These are phyloP conservation scores for Auriculariales sp. DNA, from an alignment of 768 basidiomycete genomes.

Conservation along the genomic window DNA sequence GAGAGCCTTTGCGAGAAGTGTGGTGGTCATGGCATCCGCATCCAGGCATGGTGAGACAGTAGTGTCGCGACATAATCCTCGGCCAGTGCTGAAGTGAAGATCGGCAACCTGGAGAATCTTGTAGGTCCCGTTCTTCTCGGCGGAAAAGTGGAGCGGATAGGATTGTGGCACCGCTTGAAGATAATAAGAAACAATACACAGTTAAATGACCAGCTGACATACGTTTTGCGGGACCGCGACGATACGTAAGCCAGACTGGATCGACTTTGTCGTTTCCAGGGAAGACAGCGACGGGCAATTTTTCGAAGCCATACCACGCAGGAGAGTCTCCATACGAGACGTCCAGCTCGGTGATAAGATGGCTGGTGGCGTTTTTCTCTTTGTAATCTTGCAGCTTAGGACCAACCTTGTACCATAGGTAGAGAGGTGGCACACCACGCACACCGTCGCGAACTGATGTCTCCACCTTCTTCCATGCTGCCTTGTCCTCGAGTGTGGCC, in stretches of 20 bases:
- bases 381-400: constrained; percentile 42
- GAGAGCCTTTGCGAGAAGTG: constrained; percentile 54
- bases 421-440: constrained; percentile 37
- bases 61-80: constrained; percentile 67
- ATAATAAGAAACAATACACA: neutral
- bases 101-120: constrained; percentile 87
- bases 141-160: constrained; percentile 69
- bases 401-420: constrained; percentile 65
- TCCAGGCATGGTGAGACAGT: constrained; percentile 31
- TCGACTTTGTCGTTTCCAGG: constrained; percentile 25
- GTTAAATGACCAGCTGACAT: constrained; percentile 14
- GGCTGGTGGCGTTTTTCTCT: constrained; percentile 30
- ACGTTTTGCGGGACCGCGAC: constrained; percentile 59
- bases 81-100: constrained; percentile 77
- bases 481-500: constrained; percentile 25
- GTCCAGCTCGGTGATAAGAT: constrained; percentile 85
- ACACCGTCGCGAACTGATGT: constrained; percentile 55
- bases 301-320: constrained; percentile 80
- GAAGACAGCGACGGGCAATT: constrained; percentile 45
- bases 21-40: constrained; percentile 70
- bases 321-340: constrained; percentile 72
- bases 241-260: constrained; percentile 49
- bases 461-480: constrained; percentile 49
- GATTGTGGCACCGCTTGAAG: constrained; percentile 49
- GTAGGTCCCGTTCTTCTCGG: constrained; percentile 52